Percentiles rank a stretch among this genome's conserved stretches.
phyloP scores from a whole-genome alignment of 1,284 basidiomycete genomes.

The Trichosporon asahii region DNA sequence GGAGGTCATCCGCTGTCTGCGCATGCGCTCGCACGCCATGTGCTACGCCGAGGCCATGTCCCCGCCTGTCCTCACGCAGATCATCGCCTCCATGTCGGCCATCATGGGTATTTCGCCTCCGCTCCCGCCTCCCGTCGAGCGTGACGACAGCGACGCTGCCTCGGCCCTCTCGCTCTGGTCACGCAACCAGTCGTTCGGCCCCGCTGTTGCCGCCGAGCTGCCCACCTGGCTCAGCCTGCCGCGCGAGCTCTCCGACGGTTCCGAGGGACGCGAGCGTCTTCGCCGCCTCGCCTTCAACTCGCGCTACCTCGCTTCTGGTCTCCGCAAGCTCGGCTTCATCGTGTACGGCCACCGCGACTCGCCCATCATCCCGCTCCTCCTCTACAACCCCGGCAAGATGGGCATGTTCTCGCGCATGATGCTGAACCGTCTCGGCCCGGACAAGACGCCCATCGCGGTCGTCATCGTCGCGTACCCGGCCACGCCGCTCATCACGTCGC shows the following conservation, averaged over 20 bases:
- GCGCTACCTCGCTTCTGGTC: slow-evolving; percentile 80
- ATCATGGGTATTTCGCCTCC: slow-evolving; percentile 84
- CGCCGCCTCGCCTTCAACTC: slow-evolving; percentile 91
- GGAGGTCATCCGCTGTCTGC: slow-evolving; percentile 73
- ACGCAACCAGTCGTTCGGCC: slow-evolving; percentile 56
- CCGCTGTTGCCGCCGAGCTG: slow-evolving; percentile 61
- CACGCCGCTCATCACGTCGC: slow-evolving; percentile 81
- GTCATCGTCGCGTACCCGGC: slow-evolving; percentile 84
- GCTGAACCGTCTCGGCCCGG: slow-evolving; percentile 65
- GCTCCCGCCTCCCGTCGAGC: slow-evolving; percentile 39
- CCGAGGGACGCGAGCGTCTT: slow-evolving; percentile 76
- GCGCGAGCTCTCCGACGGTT: slow-evolving; percentile 66
- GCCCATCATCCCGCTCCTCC: slow-evolving; percentile 86
- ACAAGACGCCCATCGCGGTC: slow-evolving; percentile 65
- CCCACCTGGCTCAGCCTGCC: slow-evolving; percentile 72
- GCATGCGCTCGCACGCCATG: slow-evolving; percentile 77
- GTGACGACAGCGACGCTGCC: slow-evolving; percentile 30
- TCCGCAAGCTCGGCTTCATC: slow-evolving; percentile 94
- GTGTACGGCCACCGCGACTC: slow-evolving; percentile 88
- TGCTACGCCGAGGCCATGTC: slow-evolving; percentile 88
- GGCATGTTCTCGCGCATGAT: slow-evolving; percentile 82
- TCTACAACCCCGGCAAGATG: slow-evolving; percentile 95
- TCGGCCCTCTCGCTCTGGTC: slow-evolving; percentile 53
- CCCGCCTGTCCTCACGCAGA: slow-evolving; percentile 85
- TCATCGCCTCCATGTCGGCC: slow-evolving; percentile 87